A percentile compares a stretch with the other conserved stretches of the same genome.
Conservation (phyloP, 169 alveolate genomes). For the Cryptosporidium baileyi region DNA sequence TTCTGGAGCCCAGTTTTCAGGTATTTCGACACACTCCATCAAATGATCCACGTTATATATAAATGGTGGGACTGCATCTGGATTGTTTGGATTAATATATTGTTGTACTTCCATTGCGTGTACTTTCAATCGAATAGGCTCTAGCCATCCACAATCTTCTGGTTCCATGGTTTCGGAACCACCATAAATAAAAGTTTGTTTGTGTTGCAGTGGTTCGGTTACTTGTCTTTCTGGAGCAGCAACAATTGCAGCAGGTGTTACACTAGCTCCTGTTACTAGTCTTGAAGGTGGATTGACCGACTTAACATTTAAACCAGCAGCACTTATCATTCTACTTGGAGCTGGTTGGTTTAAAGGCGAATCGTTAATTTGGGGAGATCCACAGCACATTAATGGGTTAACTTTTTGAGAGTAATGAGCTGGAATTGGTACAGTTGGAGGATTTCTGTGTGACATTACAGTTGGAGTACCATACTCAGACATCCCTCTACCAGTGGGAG, state of each 20-base stretch:
- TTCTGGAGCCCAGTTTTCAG: conserved; percentile 70
- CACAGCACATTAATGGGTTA: conserved; percentile 66
- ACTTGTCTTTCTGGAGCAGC: conserved; percentile 68
- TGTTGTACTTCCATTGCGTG: conserved; percentile 70
- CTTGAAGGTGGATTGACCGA: conserved; percentile 66
- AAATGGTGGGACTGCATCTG: conserved; percentile 59
- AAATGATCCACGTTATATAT: conserved; percentile 62
- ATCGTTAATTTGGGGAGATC: conserved; percentile 14
- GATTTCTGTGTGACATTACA: background rate
- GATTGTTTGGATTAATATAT: conserved; percentile 60
- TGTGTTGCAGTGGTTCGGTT: conserved; percentile 61
- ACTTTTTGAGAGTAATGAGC: conserved; percentile 43
- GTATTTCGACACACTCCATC: conserved; percentile 65
- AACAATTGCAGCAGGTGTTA: conserved; percentile 61
- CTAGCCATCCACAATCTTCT: conserved; percentile 70
- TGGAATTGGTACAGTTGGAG: background rate
- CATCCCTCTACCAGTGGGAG: conserved; percentile 50
- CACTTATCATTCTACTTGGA: conserved; percentile 69
- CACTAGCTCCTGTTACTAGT: conserved; percentile 53
- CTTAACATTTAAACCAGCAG: conserved; percentile 57
- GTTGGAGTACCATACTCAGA: conserved; percentile 35
- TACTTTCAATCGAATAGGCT: conserved; percentile 50
- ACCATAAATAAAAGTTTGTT: conserved; percentile 61
- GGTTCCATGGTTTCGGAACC: conserved; percentile 70
- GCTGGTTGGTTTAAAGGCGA: conserved; percentile 38